A percentile compares a stretch with the other conserved stretches of the same genome.
phyloP scores from a whole-genome alignment of 23 red algal genomes.

The Gracilaria vermiculophylla region DNA sequence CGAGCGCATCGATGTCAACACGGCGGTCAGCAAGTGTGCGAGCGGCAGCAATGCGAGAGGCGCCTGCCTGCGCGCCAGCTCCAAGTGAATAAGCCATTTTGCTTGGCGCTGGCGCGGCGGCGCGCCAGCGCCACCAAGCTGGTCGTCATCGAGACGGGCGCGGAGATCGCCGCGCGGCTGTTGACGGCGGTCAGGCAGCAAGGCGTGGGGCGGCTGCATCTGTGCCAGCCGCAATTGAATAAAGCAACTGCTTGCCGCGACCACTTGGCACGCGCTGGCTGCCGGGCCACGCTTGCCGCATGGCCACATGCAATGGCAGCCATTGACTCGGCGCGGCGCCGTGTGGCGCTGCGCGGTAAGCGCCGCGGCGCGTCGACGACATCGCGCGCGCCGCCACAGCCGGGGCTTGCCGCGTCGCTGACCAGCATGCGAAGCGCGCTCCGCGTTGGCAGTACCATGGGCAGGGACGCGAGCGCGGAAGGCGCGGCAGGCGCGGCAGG shows the following conservation, averaged over 20 bases:
- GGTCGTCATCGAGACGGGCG: conserved; percentile 82
- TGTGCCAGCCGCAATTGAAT: too few species aligned
- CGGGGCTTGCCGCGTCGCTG: too few species aligned
- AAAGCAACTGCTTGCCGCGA: background rate
- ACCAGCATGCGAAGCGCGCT: too few species aligned
- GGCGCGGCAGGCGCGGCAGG: too few species aligned
- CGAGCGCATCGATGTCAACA: conserved; percentile 88
- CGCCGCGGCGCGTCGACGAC: too few species aligned
- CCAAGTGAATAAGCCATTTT: too few species aligned
- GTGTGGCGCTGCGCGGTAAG: background rate
- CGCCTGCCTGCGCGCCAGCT: background rate
- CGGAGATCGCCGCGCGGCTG: conserved; percentile 73
- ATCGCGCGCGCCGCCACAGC: too few species aligned
- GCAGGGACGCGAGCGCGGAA: too few species aligned
- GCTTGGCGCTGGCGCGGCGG: too few species aligned
- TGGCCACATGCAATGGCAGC: background rate
- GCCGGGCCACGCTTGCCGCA: background rate
- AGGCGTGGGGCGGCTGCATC: too few species aligned
- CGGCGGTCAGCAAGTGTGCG: conserved; percentile 61
- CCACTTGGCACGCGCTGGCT: conserved; percentile 5
- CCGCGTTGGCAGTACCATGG: too few species aligned
- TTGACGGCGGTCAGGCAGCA: too few species aligned
- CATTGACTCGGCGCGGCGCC: background rate
- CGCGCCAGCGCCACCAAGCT: conserved; percentile 80
- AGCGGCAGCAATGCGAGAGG: conserved; percentile 54